These are phyloP conservation scores for Helianthus annuus DNA, from an alignment of 129 eudicot genomes.

Conservation along the genomic window DNA sequence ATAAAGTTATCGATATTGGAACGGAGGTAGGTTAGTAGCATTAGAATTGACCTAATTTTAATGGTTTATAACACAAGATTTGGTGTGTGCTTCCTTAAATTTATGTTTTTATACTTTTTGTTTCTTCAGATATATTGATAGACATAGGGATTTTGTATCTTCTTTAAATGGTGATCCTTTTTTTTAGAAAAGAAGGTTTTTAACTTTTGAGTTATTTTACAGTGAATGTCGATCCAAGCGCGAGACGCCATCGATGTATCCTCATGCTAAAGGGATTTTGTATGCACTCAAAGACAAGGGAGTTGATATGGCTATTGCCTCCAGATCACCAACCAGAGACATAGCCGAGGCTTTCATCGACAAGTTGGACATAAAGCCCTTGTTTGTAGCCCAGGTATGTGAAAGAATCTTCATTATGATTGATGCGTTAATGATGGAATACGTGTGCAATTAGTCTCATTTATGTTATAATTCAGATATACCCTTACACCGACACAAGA, in stretches of 20 bases:
- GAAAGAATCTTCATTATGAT: not conserved
- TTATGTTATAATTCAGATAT: not conserved
- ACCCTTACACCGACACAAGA: not conserved
- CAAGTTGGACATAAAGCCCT: constrained; percentile 69
- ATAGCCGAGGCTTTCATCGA: constrained; percentile 75
- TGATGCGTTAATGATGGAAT: not conserved
- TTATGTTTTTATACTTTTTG: no score
- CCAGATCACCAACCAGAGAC: constrained; percentile 95
- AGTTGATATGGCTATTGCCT: constrained; percentile 81
- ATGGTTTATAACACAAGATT: no score
- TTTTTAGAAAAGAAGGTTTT: not conserved
- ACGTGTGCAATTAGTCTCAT: constrained; percentile 4
- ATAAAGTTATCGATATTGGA: no score
- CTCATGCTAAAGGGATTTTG: constrained; percentile 78
- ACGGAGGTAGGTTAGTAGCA: no score
- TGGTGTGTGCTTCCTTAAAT: no score
- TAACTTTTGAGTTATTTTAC: constrained; percentile 4
- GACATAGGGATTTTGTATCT: no score
- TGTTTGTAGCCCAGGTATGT: constrained; percentile 92
- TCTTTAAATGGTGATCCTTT: no score
- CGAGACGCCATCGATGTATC: constrained; percentile 84
- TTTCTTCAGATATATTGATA: no score
- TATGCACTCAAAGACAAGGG: constrained; percentile 82
- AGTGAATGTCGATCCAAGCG: constrained; percentile 92
- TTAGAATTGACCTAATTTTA: no score